phyloP scores from a whole-genome alignment of 2,329 filamentous ascomycete genomes.

The Aureobasidium sp. region DNA sequence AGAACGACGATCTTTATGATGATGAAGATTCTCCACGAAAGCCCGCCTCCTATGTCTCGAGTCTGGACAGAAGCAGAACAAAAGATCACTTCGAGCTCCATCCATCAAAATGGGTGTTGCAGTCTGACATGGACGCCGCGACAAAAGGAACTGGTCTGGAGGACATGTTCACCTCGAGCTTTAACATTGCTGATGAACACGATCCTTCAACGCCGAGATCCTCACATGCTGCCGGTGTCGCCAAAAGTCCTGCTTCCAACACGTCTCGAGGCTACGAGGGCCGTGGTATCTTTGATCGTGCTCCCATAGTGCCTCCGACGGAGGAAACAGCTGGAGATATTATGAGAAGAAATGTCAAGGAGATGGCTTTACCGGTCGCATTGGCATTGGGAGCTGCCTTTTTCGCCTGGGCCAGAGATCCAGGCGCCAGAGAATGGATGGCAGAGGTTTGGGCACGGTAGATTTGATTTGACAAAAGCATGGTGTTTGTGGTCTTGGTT shows the following conservation, averaged over 20 bases:
- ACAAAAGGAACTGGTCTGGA: slow-evolving; percentile 18
- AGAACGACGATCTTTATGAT: not conserved
- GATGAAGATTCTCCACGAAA: not conserved
- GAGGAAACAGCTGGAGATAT: not conserved
- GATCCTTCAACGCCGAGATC: not conserved
- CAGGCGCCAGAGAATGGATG: slow-evolving; percentile 8
- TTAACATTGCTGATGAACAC: slow-evolving; percentile 16
- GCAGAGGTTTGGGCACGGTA: not conserved
- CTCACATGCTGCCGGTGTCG: not conserved
- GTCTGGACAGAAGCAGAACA: slow-evolving; percentile 12
- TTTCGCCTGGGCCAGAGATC: slow-evolving; percentile 7
- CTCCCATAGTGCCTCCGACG: not conserved
- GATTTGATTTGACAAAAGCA: no score
- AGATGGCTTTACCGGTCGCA: slow-evolving; percentile 3
- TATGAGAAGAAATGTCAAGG: not conserved
- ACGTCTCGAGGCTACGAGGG: not conserved
- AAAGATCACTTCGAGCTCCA: slow-evolving; percentile 14
- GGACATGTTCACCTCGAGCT: slow-evolving; percentile 19
- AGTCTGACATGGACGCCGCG: slow-evolving; percentile 16
- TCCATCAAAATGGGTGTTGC: slow-evolving; percentile 12
- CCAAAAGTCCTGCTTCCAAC: not conserved
- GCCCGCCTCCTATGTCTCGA: not conserved
- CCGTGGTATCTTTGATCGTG: not conserved
- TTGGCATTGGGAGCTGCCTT: not conserved
- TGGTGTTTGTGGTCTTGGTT: no score